These are phyloP conservation scores for Alternaria brassicicola DNA, from an alignment of 2,329 filamentous ascomycete genomes.

Conservation along the genomic window DNA sequence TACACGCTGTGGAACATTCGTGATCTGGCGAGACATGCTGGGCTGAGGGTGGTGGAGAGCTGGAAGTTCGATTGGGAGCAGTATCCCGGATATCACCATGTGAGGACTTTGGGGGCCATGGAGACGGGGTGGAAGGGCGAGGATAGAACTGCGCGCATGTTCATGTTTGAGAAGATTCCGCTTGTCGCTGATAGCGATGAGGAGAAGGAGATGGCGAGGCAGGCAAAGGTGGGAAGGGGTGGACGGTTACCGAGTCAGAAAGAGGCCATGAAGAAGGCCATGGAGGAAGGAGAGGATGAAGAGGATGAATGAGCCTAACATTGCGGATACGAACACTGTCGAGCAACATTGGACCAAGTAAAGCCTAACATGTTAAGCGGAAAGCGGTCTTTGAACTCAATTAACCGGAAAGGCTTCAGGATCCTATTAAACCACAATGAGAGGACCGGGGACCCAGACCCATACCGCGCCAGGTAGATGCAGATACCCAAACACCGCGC, in stretches of 20 bases:
- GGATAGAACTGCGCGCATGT: constrained; percentile 54
- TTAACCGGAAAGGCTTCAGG: not conserved
- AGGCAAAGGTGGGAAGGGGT: constrained; percentile 22
- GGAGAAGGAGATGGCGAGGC: constrained; percentile 25
- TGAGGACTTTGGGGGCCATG: constrained; percentile 70
- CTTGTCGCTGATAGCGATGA: constrained; percentile 32
- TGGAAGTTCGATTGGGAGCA: constrained; percentile 70
- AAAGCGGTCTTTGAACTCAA: not conserved
- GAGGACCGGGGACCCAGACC: not conserved
- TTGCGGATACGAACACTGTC: not conserved
- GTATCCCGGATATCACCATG: constrained; percentile 78
- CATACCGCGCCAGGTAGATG: constrained; percentile 2
- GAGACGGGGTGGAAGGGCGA: constrained; percentile 58
- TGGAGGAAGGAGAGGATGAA: constrained; percentile 18
- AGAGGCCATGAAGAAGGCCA: constrained; percentile 18
- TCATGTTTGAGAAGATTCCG: constrained; percentile 52
- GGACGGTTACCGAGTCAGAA: constrained; percentile 12
- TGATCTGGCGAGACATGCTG: constrained; percentile 80
- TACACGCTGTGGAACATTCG: constrained; percentile 96
- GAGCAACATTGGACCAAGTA: not conserved
- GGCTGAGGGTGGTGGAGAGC: constrained; percentile 71
- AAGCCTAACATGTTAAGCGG: not conserved
- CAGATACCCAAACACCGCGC: constrained; percentile 5
- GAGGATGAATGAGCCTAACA: not conserved
- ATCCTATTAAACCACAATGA: not conserved